Conservation (phyloP, 441 rosid species). For the Macaranga tanarius region DNA sequence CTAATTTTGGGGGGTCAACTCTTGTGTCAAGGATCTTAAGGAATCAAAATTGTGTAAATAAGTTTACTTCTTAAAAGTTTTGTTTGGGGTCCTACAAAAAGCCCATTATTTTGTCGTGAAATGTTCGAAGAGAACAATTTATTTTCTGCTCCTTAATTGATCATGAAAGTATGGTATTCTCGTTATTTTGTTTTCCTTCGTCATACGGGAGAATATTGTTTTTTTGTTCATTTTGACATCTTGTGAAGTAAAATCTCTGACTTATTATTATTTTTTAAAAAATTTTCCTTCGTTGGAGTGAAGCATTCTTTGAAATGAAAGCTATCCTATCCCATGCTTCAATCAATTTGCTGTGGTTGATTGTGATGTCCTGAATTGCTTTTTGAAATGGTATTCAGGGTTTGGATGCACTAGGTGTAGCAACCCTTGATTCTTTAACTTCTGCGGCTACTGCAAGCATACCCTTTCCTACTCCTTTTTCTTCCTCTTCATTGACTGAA, state of each 20-base stretch:
- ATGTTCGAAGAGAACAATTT: background rate
- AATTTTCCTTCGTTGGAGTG: background rate
- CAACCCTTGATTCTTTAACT: conserved; percentile 63
- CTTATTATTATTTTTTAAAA: background rate
- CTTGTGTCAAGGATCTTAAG: background rate
- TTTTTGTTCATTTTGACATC: background rate
- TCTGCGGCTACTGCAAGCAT: conserved; percentile 41
- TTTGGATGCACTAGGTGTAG: conserved; percentile 86
- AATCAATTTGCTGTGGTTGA: conserved; percentile 4
- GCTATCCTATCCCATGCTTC: background rate
- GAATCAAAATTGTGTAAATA: background rate
- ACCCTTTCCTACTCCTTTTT: conserved; percentile 47
- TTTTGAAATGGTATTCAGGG: conserved; percentile 54
- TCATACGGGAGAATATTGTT: background rate
- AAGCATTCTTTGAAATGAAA: background rate
- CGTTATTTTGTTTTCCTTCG: background rate
- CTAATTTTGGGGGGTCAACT: background rate
- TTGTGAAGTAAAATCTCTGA: background rate
- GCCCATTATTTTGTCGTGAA: background rate
- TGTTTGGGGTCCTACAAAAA: background rate
- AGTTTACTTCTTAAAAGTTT: background rate
- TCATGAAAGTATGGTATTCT: background rate
- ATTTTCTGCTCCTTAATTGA: background rate
- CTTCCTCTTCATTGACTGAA: conserved; percentile 53
- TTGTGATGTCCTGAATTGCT: conserved; percentile 16